Conservation (phyloP, 257 asterid species). For the Solanum paucissectum region DNA sequence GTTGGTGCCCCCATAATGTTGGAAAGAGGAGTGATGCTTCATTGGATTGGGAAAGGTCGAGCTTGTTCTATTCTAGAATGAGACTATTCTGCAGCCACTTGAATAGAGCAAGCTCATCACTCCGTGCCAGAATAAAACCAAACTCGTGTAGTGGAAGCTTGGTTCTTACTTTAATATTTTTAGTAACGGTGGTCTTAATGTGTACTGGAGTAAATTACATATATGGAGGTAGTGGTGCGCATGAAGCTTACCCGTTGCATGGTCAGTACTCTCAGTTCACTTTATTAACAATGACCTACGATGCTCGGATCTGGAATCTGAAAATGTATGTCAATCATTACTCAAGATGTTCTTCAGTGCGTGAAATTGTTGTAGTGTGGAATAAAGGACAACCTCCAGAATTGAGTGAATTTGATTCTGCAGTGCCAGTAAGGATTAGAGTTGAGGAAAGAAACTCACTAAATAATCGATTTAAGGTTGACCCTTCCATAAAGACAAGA, state of each 20-base stretch:
- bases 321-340: conserved; percentile 76
- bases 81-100: conserved; percentile 62
- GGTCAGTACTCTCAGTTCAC: conserved; percentile 86
- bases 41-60: conserved; percentile 45
- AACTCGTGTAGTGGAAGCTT: conserved; percentile 35
- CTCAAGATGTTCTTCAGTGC: conserved; percentile 86
- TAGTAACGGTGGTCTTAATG: conserved; percentile 21
- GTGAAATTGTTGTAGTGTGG: conserved; percentile 93
- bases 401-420: conserved; percentile 54
- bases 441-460: conserved; percentile 64
- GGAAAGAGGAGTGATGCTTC: conserved; percentile 76
- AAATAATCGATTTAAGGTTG: conserved; percentile 73
- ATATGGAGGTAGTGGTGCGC: conserved; percentile 79
- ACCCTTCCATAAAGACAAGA: conserved; percentile 57
- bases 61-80: conserved; percentile 38
- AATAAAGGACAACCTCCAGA: conserved; percentile 80
- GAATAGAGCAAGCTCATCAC: conserved; percentile 39
- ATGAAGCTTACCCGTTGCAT: conserved; percentile 60
- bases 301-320: conserved; percentile 93
- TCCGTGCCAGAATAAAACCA: conserved; percentile 55
- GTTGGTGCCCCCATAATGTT: conserved; percentile 72
- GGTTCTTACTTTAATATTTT: conserved; percentile 26
- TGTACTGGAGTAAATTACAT: conserved; percentile 53
- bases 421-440: conserved; percentile 79
- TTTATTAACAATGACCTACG: conserved; percentile 78